These are phyloP conservation scores for Termitomyces sp. DNA, from an alignment of 768 basidiomycete species.

Conservation along the genomic window DNA sequence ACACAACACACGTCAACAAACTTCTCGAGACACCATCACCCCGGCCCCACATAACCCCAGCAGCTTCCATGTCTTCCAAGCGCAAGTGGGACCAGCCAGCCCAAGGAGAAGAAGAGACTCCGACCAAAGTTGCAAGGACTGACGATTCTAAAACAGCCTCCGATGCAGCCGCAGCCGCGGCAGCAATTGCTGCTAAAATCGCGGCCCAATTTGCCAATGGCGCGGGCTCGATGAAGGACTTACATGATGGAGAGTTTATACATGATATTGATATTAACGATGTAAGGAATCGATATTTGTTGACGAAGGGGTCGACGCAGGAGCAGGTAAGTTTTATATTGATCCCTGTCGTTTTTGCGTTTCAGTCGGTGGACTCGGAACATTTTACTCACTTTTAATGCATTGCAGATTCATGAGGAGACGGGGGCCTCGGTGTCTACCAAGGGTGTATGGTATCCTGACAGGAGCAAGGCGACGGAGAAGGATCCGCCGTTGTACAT, in stretches of 20 bases:
- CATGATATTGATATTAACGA: slow-evolving; percentile 98
- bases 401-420: slow-evolving; percentile 74
- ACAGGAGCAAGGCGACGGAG: slow-evolving; percentile 84
- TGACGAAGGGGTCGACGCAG: slow-evolving; percentile 93
- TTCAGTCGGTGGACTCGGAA: background rate
- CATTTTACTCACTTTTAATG: background rate
- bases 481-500: slow-evolving; percentile 92
- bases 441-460: slow-evolving; percentile 95
- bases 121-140: slow-evolving; percentile 35
- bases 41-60: background rate
- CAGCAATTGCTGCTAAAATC: slow-evolving; percentile 92
- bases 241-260: slow-evolving; percentile 74
- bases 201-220: slow-evolving; percentile 71
- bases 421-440: slow-evolving; percentile 92
- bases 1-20: slow-evolving; percentile 10
- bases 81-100: slow-evolving; percentile 81
- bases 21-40: background rate
- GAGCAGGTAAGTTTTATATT: slow-evolving; percentile 54
- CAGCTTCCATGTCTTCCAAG: slow-evolving; percentile 53
- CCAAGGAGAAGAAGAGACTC: slow-evolving; percentile 34
- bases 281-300: slow-evolving; percentile 86
- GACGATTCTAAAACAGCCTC: slow-evolving; percentile 60
- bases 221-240: slow-evolving; percentile 46
- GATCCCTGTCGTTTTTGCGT: background rate
- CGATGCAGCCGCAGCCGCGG: slow-evolving; percentile 63